These are phyloP conservation scores for Diddensiella santjacobensis DNA, from an alignment of 805 yeast species.

Conservation along the genomic window DNA sequence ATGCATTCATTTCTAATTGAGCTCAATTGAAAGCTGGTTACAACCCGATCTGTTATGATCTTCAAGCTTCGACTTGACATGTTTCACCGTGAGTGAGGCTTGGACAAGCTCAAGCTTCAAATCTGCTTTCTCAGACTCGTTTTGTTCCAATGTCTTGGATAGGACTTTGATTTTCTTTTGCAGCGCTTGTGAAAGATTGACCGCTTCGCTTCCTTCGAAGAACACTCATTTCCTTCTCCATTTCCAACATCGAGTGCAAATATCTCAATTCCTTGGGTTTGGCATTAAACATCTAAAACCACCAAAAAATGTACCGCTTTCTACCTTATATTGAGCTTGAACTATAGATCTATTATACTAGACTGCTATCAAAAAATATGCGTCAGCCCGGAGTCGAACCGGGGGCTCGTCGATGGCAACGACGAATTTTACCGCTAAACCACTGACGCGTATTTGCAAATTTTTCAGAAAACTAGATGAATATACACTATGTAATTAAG, in stretches of 20 bases:
- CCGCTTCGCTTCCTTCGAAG: not conserved
- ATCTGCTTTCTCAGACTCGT: not conserved
- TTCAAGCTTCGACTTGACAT: conserved; percentile 2
- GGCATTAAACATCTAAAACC: no score
- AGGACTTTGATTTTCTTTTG: conserved; percentile 4
- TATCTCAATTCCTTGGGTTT: no score
- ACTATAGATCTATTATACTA: no score
- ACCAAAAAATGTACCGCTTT: no score
- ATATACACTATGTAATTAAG: no score
- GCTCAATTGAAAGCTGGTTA: not conserved
- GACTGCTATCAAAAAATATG: conserved; percentile 32
- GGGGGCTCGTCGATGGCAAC: conserved; percentile 59
- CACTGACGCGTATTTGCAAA: conserved; percentile 44
- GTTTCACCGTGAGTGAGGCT: conserved; percentile 5
- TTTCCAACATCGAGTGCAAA: not conserved
- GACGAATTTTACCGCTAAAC: conserved; percentile 56
- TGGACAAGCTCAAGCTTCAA: conserved; percentile 10
- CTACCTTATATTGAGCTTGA: no score
- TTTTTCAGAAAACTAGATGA: no score
- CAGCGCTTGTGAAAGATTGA: not conserved
- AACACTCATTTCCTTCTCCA: not conserved
- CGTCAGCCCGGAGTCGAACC: conserved; percentile 60
- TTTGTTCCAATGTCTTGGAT: not conserved
- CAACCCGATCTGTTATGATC: not conserved
- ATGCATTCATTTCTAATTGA: no score